Evolutionary conservation across 768 basidiomycete genomes (phyloP), one percentile per base, ranked within the genome.

Genomic region (Leccinum subtestaceum): DNA sequence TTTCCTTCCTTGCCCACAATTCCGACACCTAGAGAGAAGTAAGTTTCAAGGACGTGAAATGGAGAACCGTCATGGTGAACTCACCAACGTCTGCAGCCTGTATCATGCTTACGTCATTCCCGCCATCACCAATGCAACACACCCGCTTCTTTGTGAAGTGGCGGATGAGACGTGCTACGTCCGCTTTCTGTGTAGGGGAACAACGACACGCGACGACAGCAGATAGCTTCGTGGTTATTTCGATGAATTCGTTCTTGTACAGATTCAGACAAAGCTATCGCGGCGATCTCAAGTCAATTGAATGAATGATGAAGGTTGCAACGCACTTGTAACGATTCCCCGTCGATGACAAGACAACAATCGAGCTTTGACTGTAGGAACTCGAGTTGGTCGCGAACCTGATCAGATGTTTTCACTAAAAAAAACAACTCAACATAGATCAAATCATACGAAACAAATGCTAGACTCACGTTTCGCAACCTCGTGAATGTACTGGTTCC

Each of bases 91-190:
- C 94, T 2, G 97, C 97, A 1, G 97, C 97, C 69, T 98, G 97
- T 61, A 99, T 99, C 97, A 99, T 99, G 72, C 92, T 94, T 62
- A 99, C 97, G 71, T 99, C 97, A 72, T 99, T 99, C 4, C 97
- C 97, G 34, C 97, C 97, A 75, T 99, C 97, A 2, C 97, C 97
- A 59, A 98, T 98, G 70, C 97, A 98, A 72, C 96, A 98, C 0
- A 99, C 96, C 0, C 96, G 86, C 73, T 98, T 98, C 76, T 86
- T 90, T 3, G 96, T 97, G 69, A 88, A 87, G 17, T 83, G 79
- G 7, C 97, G 88, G 61, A 99, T 98, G 36, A 99, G 78, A 4
- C 93, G 84, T 0, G 97, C 96, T 4, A 99, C 93, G 69, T 98
- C 96, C 10, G 97, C 97, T 74, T 99, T 99, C 75, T 98, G 97